Percentiles rank a stretch among this genome's conserved stretches.
phyloP scores from a whole-genome alignment of 2,329 filamentous ascomycete species.

The Microdochium nivale region DNA sequence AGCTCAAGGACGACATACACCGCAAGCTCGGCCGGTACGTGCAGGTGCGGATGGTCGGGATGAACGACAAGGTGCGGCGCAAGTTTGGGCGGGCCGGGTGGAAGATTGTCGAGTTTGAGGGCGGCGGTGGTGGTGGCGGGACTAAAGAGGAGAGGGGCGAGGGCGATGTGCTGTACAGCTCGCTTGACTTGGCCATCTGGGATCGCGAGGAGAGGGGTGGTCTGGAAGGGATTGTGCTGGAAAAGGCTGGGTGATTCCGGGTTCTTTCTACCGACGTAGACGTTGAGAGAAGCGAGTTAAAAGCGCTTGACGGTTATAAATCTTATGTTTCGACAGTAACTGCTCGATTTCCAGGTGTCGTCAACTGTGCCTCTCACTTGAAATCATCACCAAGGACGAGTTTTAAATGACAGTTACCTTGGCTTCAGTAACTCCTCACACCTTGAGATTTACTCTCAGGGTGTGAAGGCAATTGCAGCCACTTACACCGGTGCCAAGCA shows the following conservation, averaged over 20 bases:
- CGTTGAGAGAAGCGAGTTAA: no score
- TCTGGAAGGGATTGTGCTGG: slow-evolving; percentile 16
- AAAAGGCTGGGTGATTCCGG: slow-evolving; percentile 9
- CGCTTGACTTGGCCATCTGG: slow-evolving; percentile 18
- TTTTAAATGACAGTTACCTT: no score
- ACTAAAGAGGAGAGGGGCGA: slow-evolving; percentile 7
- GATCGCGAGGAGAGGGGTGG: slow-evolving; percentile 13
- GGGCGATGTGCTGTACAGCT: slow-evolving; percentile 17
- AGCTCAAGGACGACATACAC: slow-evolving; percentile 20
- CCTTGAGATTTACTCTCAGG: no score
- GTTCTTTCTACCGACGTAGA: no score
- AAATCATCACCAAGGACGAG: no score
- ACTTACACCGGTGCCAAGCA: no score
- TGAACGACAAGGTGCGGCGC: slow-evolving; percentile 10
- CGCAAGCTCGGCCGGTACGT: slow-evolving; percentile 15
- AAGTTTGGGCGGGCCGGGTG: slow-evolving; percentile 18
- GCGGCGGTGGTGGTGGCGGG: slow-evolving; percentile 2
- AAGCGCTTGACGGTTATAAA: no score
- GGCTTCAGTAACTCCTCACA: no score
- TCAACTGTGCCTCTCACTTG: no score
- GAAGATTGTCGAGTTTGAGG: slow-evolving; percentile 15
- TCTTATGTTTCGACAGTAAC: no score
- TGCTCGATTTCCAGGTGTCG: no score
- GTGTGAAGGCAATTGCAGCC: no score
- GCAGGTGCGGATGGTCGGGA: slow-evolving; percentile 17